Evolutionary conservation across 2,329 filamentous ascomycete genomes (phyloP), one percentile per base, ranked within the genome.

Genomic region (Cordyceps cicadae): DNA sequence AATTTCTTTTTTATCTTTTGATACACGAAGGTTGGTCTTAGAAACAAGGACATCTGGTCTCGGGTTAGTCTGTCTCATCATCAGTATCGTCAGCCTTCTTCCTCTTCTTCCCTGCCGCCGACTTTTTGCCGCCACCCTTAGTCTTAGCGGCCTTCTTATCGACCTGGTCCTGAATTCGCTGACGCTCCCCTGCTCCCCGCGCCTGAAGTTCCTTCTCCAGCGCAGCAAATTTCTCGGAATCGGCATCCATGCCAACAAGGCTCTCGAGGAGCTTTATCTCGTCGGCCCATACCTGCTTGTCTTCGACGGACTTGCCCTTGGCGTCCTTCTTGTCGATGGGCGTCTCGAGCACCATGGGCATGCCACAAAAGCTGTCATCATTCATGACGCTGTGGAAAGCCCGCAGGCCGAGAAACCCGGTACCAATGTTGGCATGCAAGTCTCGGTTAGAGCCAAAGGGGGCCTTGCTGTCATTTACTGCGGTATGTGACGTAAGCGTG

Each of bases 341-440:
- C n/a, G 94, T 99, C 77, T 99, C 94, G 8, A 99, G 82, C 2
- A 99, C 87, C 85, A 99, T 91, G 4, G 94, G 94, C 68, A 97
- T 75, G 29, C 85, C 85, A 66, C 88, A 83, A 62, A 97, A 88
- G 1, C 84, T 79, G 29, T 81, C 78, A 68, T 91, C 86, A 72
- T 97, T 97, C 79, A 97, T 87, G 62, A 99, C 77, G 70, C 87
- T 90, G 75, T 96, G 90, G 73, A 99, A 99, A 2, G 92, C 89
- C 24, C 89, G 84, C 17, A 99, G 81, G 0, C 94, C 94, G 0
- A 99, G 81, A 70, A 95, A 99, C 1, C 94, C 94, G 0, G 92
- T 95, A 29, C 94, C 94, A 64, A 99, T 97, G 71, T 97, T 97
- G 65, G 93, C 92, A 74, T 99, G 94, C 2, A 97, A 76, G 71